Evolutionary conservation across 176 grass and related monocot genomes (phyloP).

Genomic region (Typha latifolia): DNA sequence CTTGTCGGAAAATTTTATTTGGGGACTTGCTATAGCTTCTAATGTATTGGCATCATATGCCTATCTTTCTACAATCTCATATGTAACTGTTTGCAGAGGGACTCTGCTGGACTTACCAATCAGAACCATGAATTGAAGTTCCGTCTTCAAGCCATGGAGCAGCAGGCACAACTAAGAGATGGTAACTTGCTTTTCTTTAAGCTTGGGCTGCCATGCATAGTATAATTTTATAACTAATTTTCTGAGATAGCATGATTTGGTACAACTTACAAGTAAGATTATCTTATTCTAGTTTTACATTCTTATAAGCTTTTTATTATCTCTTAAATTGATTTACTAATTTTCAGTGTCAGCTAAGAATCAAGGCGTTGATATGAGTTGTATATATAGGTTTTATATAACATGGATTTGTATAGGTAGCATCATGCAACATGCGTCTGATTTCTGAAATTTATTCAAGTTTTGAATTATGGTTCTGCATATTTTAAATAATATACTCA

Average conservation of each 20-base stretch:
- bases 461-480: too few species aligned
- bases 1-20: conserved; percentile 13
- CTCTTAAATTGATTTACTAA: too few species aligned
- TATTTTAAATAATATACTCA: too few species aligned
- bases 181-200: conserved; percentile 41
- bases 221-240: neutral
- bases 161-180: conserved; percentile 90
- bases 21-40: neutral
- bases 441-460: too few species aligned
- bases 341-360: too few species aligned
- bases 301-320: too few species aligned
- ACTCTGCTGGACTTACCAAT: conserved; percentile 64
- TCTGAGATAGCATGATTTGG: neutral
- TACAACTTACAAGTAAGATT: too few species aligned
- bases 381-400: too few species aligned
- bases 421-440: too few species aligned
- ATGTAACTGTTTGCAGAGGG: conserved; percentile 53
- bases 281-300: too few species aligned
- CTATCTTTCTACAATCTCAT: conserved; percentile 1
- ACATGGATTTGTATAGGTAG: too few species aligned
- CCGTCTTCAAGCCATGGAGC: conserved; percentile 90
- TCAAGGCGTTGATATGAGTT: too few species aligned
- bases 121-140: conserved; percentile 93
- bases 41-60: neutral
- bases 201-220: neutral